A percentile compares a stretch with the other conserved stretches of the same genome.
Evolutionary conservation across 257 asterid genomes (phyloP).

Genomic region (Prunella vulgaris): DNA sequence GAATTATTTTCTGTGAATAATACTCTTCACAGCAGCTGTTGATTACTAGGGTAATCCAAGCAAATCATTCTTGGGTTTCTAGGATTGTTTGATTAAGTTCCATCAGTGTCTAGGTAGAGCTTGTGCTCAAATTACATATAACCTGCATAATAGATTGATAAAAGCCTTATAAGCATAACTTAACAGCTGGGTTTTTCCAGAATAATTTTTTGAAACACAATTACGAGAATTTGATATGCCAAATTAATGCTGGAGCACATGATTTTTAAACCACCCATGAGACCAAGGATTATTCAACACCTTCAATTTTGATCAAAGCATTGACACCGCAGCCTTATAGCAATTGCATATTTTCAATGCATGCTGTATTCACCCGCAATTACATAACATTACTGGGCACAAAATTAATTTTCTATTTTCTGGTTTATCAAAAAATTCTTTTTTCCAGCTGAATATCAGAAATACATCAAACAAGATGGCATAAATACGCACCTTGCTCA

Average conservation of each 20-base stretch:
- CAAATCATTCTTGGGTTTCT: too few species aligned
- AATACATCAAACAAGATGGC: conserved; percentile 12
- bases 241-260: neutral
- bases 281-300: neutral
- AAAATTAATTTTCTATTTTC: neutral
- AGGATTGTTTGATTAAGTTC: too few species aligned
- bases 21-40: too few species aligned
- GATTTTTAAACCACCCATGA: neutral
- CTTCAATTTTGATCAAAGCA: neutral
- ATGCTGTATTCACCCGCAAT: neutral
- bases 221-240: neutral
- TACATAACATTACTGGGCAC: neutral
- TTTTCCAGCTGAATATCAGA: neutral
- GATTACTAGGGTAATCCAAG: too few species aligned
- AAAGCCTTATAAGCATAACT: neutral
- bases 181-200: neutral
- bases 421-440: neutral
- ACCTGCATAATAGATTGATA: neutral
- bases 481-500: conserved; percentile 55
- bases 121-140: neutral
- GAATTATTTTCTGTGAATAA: too few species aligned
- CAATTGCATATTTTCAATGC: neutral
- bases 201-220: neutral
- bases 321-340: neutral
- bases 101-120: too few species aligned